A percentile compares a stretch with the other conserved stretches of the same genome.
These are phyloP conservation scores for Hibiscus tridactylites DNA, from an alignment of 345 rosid species.

Conservation along the genomic window DNA sequence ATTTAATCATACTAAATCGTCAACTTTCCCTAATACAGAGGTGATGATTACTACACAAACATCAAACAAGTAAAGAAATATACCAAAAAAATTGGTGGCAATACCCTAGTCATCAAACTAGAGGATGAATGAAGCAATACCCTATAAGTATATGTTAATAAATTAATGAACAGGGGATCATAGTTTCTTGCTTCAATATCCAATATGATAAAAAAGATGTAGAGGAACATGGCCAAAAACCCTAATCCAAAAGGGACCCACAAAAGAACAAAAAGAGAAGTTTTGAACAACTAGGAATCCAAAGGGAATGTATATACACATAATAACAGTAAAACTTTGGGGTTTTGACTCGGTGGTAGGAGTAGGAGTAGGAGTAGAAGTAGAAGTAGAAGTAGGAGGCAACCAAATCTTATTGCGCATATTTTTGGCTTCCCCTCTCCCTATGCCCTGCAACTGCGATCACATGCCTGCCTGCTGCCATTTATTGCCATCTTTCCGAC, in stretches of 20 bases:
- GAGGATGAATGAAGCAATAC: too few species aligned
- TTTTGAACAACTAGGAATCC: neutral
- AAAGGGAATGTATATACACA: slow-evolving; percentile 1
- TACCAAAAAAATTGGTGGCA: too few species aligned
- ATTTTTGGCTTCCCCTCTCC: neutral
- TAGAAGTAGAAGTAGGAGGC: neutral
- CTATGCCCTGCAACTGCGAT: neutral
- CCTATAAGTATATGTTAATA: neutral
- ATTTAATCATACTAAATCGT: too few species aligned
- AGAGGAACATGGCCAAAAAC: neutral
- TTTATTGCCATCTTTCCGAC: slow-evolving; percentile 12
- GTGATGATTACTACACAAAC: too few species aligned
- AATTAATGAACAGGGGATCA: neutral
- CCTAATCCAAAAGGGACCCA: slow-evolving; percentile 16
- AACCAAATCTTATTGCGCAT: slow-evolving; percentile 15
- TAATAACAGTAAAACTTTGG: neutral
- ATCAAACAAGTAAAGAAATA: too few species aligned
- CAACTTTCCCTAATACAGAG: too few species aligned
- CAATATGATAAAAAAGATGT: neutral
- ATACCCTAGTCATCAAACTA: too few species aligned
- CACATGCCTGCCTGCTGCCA: slow-evolving; percentile 17
- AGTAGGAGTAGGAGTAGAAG: neutral
- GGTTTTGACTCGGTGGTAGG: neutral
- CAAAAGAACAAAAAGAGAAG: neutral
- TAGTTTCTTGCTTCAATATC: neutral